Evolutionary conservation across 148 eudicot genomes (phyloP).

Genomic region (Hydrangea macrophylla): DNA sequence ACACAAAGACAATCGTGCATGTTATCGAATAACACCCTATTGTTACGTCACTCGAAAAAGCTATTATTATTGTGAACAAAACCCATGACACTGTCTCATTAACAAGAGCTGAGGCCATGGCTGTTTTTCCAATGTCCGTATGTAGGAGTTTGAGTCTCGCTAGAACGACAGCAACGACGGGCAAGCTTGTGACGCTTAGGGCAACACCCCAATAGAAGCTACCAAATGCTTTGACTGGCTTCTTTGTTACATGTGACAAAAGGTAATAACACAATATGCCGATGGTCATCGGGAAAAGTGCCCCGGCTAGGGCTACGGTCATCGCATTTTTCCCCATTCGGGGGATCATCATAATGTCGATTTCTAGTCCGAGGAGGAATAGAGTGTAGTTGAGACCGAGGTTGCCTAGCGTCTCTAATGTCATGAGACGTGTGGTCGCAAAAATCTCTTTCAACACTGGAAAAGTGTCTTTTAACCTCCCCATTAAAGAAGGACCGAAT

Average conservation of each 20-base stretch:
- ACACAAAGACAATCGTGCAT: background rate
- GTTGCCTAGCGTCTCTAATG: no score
- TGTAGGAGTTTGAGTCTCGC: constrained; percentile 24
- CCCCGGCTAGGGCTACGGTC: constrained; percentile 14
- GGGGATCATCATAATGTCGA: no score
- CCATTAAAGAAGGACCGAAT: no score
- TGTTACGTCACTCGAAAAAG: background rate
- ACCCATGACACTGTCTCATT: constrained; percentile 21
- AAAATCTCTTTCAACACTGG: no score
- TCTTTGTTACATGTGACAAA: background rate
- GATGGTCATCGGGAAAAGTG: constrained; percentile 13
- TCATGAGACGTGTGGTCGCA: no score
- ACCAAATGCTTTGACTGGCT: constrained; percentile 14
- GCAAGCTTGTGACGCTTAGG: constrained; percentile 22
- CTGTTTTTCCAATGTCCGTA: constrained; percentile 21
- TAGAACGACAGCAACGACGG: constrained; percentile 10
- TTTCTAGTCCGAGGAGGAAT: no score
- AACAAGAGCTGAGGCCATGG: constrained; percentile 15
- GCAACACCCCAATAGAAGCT: constrained; percentile 22
- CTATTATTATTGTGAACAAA: background rate
- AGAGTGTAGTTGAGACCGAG: no score
- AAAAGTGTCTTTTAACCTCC: no score
- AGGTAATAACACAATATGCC: constrained; percentile 13
- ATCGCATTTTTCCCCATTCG: constrained; percentile 12
- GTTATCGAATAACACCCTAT: background rate